Conservation (phyloP, 306 rosid species). For the Quercus gilva region DNA sequence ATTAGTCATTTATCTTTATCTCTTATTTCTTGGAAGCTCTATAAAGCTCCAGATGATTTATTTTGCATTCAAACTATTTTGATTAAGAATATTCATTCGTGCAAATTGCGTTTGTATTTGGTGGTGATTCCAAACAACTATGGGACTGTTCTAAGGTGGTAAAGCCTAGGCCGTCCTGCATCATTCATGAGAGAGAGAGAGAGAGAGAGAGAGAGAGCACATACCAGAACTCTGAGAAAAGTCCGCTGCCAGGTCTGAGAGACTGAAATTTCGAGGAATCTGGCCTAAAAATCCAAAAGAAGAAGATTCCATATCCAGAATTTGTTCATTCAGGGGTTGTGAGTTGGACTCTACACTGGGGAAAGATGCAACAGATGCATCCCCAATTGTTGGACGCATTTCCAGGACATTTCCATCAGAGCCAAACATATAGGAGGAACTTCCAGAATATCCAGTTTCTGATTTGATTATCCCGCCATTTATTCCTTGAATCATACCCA, state of each 20-base stretch:
- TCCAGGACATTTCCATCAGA: conserved; percentile 59
- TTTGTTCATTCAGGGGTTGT: conserved; percentile 51
- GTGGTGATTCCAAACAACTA: too few relatives aligned
- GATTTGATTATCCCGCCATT: conserved; percentile 75
- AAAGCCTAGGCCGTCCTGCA: too few relatives aligned
- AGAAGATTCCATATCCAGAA: conserved; percentile 54
- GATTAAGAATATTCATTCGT: too few relatives aligned
- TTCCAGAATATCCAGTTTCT: conserved; percentile 70
- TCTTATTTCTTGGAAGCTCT: too few relatives aligned
- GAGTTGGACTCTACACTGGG: conserved; percentile 53
- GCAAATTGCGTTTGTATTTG: too few relatives aligned
- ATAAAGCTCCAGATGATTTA: too few relatives aligned
- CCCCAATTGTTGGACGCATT: conserved; percentile 57
- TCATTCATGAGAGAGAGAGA: too few relatives aligned
- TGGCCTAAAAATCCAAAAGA: conserved; percentile 71
- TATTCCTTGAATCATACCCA: conserved; percentile 67
- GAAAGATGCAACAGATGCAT: conserved; percentile 60
- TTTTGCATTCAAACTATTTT: too few relatives aligned
- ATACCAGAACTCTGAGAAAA: conserved; percentile 83
- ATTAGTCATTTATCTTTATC: too few relatives aligned
- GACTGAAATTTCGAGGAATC: conserved; percentile 81
- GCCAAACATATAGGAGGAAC: conserved; percentile 60
- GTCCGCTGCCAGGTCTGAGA: conserved; percentile 77
- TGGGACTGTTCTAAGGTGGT: too few relatives aligned
- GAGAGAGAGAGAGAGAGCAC: conserved; percentile 15